Conservation (phyloP, 176 grass and related monocot genomes). For the Bolboschoenus planiculmis region DNA sequence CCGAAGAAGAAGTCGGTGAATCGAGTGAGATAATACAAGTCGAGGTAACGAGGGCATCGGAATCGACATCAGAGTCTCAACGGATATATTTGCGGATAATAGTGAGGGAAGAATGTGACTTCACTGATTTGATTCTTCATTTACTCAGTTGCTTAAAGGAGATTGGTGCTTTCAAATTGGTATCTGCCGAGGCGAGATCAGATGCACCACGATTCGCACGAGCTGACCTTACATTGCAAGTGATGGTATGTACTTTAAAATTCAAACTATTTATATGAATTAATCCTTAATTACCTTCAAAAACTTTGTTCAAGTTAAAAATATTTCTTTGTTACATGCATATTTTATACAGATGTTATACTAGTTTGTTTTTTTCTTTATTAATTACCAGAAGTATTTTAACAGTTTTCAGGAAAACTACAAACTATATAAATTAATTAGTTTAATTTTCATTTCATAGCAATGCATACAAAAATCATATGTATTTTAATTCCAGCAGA, state of each 20-base stretch:
- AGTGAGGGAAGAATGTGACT: slow-evolving; percentile 23
- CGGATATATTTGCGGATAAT: slow-evolving; percentile 33
- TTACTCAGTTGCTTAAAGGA: slow-evolving; percentile 48
- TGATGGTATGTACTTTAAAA: slow-evolving; percentile 30
- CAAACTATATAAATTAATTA: neutral
- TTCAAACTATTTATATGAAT: neutral
- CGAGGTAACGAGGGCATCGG: slow-evolving; percentile 37
- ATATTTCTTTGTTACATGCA: neutral
- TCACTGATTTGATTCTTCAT: slow-evolving; percentile 37
- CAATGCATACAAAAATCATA: neutral
- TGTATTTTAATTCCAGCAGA: neutral
- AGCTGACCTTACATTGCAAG: slow-evolving; percentile 33
- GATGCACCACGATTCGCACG: neutral
- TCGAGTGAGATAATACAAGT: slow-evolving; percentile 25
- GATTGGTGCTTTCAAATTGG: slow-evolving; percentile 32
- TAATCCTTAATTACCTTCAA: neutral
- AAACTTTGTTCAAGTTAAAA: neutral
- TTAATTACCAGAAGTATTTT: neutral
- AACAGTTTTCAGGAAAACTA: neutral
- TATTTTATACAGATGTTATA: neutral
- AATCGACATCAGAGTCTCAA: slow-evolving; percentile 12
- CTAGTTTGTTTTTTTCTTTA: neutral
- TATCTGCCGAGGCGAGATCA: slow-evolving; percentile 36
- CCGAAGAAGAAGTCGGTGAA: neutral
- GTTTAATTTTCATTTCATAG: neutral